Conservation (phyloP, 345 rosid species). For the Melastoma malabathricum region DNA sequence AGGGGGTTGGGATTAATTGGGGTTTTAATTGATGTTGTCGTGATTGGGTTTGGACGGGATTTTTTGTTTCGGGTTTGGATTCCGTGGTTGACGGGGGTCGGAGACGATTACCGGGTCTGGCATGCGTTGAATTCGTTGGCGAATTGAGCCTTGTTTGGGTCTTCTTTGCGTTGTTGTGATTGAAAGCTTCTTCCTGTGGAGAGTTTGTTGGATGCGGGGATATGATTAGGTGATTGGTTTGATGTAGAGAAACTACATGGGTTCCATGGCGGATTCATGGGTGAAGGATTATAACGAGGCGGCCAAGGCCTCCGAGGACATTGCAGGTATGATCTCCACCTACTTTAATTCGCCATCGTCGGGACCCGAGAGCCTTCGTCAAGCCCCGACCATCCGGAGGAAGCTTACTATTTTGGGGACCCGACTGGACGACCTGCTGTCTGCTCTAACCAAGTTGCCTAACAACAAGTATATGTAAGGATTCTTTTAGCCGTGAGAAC, state of each 20-base stretch:
- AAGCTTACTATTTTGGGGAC: conserved; percentile 32
- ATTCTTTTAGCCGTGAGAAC: too few species aligned
- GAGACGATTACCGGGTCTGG: not conserved
- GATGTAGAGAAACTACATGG: conserved; percentile 4
- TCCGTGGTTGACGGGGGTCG: too few species aligned
- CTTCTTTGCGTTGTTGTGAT: not conserved
- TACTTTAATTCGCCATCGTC: conserved; percentile 14
- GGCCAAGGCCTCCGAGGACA: conserved; percentile 19
- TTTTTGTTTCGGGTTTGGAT: too few species aligned
- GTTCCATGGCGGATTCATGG: conserved; percentile 16
- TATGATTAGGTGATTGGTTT: not conserved
- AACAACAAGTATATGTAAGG: not conserved
- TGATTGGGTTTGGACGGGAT: too few species aligned
- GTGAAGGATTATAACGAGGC: conserved; percentile 26
- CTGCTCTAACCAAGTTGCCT: conserved; percentile 22
- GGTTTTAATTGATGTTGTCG: too few species aligned
- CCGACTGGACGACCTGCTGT: conserved; percentile 21
- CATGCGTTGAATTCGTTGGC: too few species aligned
- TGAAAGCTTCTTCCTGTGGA: not conserved
- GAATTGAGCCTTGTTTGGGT: too few species aligned
- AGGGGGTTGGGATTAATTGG: too few species aligned
- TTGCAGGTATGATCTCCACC: conserved; percentile 22
- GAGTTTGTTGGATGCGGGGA: not conserved
- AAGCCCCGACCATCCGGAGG: conserved; percentile 24
- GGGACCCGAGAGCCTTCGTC: conserved; percentile 27